Conservation (phyloP, 208 protist genomes). For the Strigomonas culicis region DNA sequence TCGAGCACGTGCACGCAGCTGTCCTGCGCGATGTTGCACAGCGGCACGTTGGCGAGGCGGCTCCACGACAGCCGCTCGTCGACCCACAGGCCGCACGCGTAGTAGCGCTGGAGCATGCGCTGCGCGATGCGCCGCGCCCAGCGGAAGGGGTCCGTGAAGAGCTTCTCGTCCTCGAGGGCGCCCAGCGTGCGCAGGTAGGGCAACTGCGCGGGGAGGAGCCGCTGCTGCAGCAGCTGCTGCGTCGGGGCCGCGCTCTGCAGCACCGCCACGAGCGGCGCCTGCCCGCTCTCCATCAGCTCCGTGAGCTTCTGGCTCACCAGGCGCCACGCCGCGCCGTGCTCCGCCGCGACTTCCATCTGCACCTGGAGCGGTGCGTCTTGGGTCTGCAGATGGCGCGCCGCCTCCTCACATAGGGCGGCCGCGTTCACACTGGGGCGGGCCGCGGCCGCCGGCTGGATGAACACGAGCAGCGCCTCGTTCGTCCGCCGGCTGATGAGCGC, state of each 20-base stretch:
- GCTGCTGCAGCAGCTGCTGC: conserved; percentile 61
- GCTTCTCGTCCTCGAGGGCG: conserved; percentile 73
- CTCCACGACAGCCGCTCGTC: conserved; percentile 83
- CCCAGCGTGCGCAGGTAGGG: conserved; percentile 79
- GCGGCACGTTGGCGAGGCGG: conserved; percentile 67
- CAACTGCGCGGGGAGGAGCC: conserved; percentile 37
- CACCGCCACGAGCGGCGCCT: conserved; percentile 60
- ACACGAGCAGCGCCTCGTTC: conserved; percentile 46
- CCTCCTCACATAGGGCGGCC: conserved; percentile 57
- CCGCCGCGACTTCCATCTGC: conserved; percentile 36
- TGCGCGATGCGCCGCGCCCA: conserved; percentile 63
- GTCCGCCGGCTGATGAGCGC: conserved; percentile 61
- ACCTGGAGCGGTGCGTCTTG: conserved; percentile 24
- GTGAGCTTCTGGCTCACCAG: conserved; percentile 46
- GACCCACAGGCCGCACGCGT: conserved; percentile 74
- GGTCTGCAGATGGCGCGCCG: conserved; percentile 34
- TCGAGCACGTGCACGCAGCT: conserved; percentile 84
- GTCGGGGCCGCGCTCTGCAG: conserved; percentile 68
- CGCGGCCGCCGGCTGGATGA: conserved; percentile 76
- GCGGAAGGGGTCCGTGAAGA: conserved; percentile 84
- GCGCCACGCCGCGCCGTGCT: conserved; percentile 63
- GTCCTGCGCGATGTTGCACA: conserved; percentile 87
- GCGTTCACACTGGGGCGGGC: conserved; percentile 62
- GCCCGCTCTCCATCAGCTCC: conserved; percentile 33
- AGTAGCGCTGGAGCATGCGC: conserved; percentile 78